Evolutionary conservation across 208 protist species (phyloP).

Genomic region (Leishmania gerbilli): DNA sequence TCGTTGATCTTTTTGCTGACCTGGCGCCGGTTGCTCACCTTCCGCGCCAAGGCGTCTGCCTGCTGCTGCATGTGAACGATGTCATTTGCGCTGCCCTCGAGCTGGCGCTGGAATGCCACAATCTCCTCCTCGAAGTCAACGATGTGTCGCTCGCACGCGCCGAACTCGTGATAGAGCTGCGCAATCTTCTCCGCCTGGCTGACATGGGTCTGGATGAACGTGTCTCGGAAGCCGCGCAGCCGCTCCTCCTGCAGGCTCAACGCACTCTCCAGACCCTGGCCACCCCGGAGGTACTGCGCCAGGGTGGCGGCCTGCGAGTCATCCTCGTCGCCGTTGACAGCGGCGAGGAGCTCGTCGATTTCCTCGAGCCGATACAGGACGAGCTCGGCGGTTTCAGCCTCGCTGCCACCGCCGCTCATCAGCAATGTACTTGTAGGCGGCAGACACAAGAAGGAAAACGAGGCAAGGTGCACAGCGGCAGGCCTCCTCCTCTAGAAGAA

Average conservation of each 20-base stretch:
- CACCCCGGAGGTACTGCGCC: constrained; percentile 56
- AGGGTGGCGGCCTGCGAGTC: constrained; percentile 32
- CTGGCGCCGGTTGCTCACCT: constrained; percentile 72
- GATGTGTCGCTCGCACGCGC: constrained; percentile 72
- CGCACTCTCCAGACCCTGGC: constrained; percentile 44
- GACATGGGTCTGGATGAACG: constrained; percentile 69
- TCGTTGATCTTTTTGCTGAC: constrained; percentile 80
- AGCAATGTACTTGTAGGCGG: not conserved
- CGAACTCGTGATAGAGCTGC: constrained; percentile 69
- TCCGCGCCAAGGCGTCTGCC: constrained; percentile 64
- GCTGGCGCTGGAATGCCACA: constrained; percentile 72
- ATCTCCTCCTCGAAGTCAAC: constrained; percentile 86
- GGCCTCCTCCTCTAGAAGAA: not conserved
- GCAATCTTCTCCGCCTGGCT: constrained; percentile 60
- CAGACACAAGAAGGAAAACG: not conserved
- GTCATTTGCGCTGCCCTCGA: constrained; percentile 76
- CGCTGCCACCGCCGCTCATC: constrained; percentile 19
- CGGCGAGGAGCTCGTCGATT: constrained; percentile 73
- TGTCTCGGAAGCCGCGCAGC: constrained; percentile 55
- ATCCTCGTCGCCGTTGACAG: constrained; percentile 47
- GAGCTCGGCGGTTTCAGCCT: constrained; percentile 44
- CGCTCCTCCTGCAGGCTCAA: constrained; percentile 63
- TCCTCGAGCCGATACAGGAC: constrained; percentile 60
- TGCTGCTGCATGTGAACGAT: constrained; percentile 86
- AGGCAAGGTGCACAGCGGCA: not conserved